phyloP scores from a whole-genome alignment of 108 stramenopile genomes.

The Aurantiochytrium sp. region DNA sequence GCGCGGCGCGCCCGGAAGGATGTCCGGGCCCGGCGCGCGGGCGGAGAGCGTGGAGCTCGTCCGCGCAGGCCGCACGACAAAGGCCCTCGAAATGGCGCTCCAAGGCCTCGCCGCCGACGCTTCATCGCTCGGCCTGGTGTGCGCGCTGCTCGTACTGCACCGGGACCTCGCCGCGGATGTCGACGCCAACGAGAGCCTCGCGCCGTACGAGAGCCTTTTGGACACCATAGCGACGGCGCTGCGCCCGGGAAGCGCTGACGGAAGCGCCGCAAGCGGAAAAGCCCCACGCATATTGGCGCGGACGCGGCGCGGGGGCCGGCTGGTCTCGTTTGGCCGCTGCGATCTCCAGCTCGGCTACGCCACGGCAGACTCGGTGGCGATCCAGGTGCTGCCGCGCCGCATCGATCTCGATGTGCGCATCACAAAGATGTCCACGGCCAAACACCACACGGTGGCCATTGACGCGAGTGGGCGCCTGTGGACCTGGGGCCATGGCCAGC shows the following conservation, averaged over 20 bases:
- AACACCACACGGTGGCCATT: not conserved
- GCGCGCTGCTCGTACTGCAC: not conserved
- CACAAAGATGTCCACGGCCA: not conserved
- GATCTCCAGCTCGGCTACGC: not conserved
- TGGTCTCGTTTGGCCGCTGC: not conserved
- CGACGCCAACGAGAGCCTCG: not conserved
- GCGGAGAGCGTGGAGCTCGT: not conserved
- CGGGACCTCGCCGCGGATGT: not conserved
- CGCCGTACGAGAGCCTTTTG: not conserved
- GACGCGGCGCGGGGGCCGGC: not conserved
- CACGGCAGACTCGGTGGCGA: not conserved
- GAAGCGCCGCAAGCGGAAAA: too few species aligned
- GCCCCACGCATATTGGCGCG: too few species aligned
- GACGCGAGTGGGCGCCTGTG: not conserved
- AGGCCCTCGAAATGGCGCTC: not conserved
- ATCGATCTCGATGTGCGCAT: not conserved
- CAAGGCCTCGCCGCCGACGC: not conserved
- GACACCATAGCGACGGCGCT: not conserved
- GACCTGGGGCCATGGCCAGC: conserved; percentile 28
- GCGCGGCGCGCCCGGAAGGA: too few species aligned
- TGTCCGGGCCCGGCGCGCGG: not conserved
- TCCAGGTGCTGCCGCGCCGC: not conserved
- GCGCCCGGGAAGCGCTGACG: too few species aligned
- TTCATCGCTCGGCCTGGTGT: not conserved
- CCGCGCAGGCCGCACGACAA: not conserved